Evolutionary conservation across 345 rosid species (phyloP), one percentile per base, ranked within the genome.

Genomic region (Dipteronia dyeriana): DNA sequence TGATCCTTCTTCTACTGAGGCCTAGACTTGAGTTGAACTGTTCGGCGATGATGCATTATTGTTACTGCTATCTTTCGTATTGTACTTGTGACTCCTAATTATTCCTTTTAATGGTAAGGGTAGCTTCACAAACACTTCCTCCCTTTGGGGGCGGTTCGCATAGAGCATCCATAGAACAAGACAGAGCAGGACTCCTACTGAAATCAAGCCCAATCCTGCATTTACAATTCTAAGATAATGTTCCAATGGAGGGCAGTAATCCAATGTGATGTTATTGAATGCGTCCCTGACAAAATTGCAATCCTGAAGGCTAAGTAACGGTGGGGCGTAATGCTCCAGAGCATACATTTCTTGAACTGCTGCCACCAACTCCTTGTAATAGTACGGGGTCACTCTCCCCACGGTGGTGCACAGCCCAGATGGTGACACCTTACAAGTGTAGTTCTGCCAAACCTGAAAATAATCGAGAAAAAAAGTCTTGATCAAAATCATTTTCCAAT

Each of bases 121-220:
- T 26, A 77, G 68, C 57, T 80, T 87, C 79, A 71, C 97, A 92
- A 94, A 92, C 97, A 76, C 97, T 82, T 90, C 97, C 97, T 92
- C 98, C 93, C 95, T 92, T 94, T 75, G 93, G 98, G 95, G 97
- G 94, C 91, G 93, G 99, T 96, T 94, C 73, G 98, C 97, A 85
- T 91, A 91, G 66, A 89, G 81, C 64, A 90, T 84, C 99, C 99
- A 94, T 29, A 96, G 90, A 71, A 96, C 85, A n/a, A 94, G 86
- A 73, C 99, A 92, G 5, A 96, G 89, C 87, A 94, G 75, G 82
- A 96, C 95, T 76, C 98, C 99, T 0, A 82, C 89, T 0, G 99
- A 91, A 77, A 96, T 90, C 71, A 94, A 75, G 8, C 98, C 97
- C 70, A 96, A 75, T 53, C 99, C 99, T 29, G 91, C 93, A 56